A percentile compares a stretch with the other conserved stretches of the same genome.
These are phyloP conservation scores for Zoysia japonica DNA, from an alignment of 176 grass and related monocot genomes.

Conservation along the genomic window DNA sequence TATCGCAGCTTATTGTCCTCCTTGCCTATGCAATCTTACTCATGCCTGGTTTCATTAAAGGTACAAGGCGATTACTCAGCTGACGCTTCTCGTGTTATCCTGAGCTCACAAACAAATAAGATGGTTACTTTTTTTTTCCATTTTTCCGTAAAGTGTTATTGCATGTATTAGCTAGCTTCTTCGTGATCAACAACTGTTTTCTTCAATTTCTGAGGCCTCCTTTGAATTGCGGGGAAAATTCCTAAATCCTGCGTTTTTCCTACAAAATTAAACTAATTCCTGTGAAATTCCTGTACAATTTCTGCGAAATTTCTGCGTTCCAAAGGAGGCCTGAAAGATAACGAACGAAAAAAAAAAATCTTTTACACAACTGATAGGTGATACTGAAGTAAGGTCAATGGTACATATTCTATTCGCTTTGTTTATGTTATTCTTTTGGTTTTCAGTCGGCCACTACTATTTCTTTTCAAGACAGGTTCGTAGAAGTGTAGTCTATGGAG, in stretches of 20 bases:
- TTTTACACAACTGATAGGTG: background rate
- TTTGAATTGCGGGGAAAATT: no score
- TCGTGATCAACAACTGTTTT: background rate
- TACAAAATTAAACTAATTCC: no score
- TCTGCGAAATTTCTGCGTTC: no score
- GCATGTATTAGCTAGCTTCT: background rate
- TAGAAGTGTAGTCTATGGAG: conserved; percentile 87
- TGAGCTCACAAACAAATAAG: background rate
- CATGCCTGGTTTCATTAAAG: conserved; percentile 92
- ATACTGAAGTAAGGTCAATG: background rate
- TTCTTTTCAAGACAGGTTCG: conserved; percentile 85
- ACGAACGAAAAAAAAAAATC: background rate
- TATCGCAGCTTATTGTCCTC: conserved; percentile 71
- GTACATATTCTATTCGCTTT: conserved; percentile 4
- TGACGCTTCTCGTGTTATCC: background rate
- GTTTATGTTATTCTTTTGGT: background rate
- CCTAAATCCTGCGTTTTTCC: no score
- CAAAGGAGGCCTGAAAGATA: background rate
- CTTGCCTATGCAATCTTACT: conserved; percentile 75
- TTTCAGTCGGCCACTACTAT: conserved; percentile 95
- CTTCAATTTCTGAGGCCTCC: background rate
- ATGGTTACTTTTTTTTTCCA: background rate
- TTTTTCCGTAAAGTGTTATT: no score
- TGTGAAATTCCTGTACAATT: no score
- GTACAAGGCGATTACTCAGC: conserved; percentile 32